Conservation (phyloP, 305 asterid genomes). For the Ilex paraguariensis region DNA sequence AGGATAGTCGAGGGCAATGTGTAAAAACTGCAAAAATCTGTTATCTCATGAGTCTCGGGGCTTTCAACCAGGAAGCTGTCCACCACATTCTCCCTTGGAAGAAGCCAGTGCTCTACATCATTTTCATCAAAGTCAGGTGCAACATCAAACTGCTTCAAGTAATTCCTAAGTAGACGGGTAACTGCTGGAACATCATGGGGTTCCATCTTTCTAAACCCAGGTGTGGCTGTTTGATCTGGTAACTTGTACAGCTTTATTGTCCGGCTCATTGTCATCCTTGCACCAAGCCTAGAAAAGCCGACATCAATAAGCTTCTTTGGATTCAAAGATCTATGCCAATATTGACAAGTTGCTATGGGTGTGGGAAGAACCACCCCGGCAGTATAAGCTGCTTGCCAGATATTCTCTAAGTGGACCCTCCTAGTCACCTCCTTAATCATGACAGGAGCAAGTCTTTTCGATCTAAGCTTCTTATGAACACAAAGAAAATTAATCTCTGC, state of each 20-base stretch:
- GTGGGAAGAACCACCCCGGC: slow-evolving; percentile 72
- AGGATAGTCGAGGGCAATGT: slow-evolving; percentile 64
- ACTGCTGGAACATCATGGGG: slow-evolving; percentile 65
- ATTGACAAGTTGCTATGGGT: slow-evolving; percentile 62
- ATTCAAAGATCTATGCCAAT: slow-evolving; percentile 69
- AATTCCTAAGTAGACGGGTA: slow-evolving; percentile 56
- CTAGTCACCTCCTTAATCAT: slow-evolving; percentile 75
- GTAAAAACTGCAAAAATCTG: slow-evolving; percentile 68
- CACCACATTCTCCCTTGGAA: slow-evolving; percentile 51
- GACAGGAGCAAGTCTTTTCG: slow-evolving; percentile 70
- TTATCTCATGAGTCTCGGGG: slow-evolving; percentile 60
- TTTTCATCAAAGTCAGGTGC: slow-evolving; percentile 65
- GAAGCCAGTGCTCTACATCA: slow-evolving; percentile 72
- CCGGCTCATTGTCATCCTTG: slow-evolving; percentile 74
- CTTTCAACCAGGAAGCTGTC: slow-evolving; percentile 68
- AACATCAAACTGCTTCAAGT: slow-evolving; percentile 49
- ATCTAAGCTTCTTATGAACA: slow-evolving; percentile 65
- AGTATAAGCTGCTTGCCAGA: slow-evolving; percentile 78
- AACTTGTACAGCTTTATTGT: slow-evolving; percentile 60
- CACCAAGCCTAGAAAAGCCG: slow-evolving; percentile 65
- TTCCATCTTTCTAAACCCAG: slow-evolving; percentile 69
- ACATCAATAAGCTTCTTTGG: slow-evolving; percentile 71
- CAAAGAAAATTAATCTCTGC: slow-evolving; percentile 67
- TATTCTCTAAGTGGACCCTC: slow-evolving; percentile 65
- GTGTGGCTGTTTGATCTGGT: slow-evolving; percentile 52